Evolutionary conservation across 129 eudicot genomes (phyloP).

Genomic region (Mikania micrantha): DNA sequence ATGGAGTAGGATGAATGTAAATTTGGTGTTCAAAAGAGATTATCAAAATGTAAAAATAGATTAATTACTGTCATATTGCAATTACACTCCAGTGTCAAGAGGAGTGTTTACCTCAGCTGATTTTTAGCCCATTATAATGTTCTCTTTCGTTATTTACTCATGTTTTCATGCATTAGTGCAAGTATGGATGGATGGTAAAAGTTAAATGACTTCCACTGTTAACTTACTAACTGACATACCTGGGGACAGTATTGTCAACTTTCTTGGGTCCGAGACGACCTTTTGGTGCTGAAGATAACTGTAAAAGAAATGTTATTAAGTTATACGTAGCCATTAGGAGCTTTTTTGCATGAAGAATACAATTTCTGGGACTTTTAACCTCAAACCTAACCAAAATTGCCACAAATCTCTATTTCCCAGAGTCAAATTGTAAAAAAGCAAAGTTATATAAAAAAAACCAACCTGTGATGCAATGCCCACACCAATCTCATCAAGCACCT

Average conservation of each 20-base stretch:
- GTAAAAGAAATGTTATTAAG: constrained; percentile 19
- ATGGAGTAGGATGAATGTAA: too few species aligned
- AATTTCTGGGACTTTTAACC: neutral
- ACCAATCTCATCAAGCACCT: constrained; percentile 97
- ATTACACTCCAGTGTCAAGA: neutral
- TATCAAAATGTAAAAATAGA: too few species aligned
- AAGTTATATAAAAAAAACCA: constrained; percentile 15
- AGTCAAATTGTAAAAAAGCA: neutral
- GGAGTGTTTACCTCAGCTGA: neutral
- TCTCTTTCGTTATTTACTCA: neutral
- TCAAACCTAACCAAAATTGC: neutral
- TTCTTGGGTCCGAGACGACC: constrained; percentile 79
- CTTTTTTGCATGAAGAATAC: neutral
- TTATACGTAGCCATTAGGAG: neutral
- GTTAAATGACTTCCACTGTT: neutral
- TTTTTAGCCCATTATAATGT: neutral
- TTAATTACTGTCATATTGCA: too few species aligned
- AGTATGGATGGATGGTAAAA: neutral
- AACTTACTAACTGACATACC: constrained; percentile 32
- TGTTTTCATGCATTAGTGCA: neutral
- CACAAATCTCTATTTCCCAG: neutral
- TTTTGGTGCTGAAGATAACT: constrained; percentile 89
- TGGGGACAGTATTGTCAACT: constrained; percentile 52
- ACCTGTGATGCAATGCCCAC: constrained; percentile 98
- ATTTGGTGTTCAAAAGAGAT: too few species aligned